Percentiles rank a stretch among this genome's conserved stretches.
These are phyloP conservation scores for Neurospora tetrasperma DNA, from an alignment of 495 filamentous ascomycete genomes.

Conservation along the genomic window DNA sequence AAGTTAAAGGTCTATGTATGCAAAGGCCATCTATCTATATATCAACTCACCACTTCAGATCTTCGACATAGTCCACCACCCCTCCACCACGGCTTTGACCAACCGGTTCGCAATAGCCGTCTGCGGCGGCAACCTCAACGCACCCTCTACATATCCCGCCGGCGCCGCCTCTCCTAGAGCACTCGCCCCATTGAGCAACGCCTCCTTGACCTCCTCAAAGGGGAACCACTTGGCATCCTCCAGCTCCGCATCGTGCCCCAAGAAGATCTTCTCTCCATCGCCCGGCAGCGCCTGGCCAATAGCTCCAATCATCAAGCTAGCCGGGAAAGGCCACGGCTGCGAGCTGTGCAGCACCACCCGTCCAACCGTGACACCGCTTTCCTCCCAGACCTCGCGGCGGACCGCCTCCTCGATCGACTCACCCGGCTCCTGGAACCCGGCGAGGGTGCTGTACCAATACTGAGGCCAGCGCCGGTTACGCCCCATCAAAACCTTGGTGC, in stretches of 20 bases:
- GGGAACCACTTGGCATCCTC: slow-evolving; percentile 81
- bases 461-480: slow-evolving; percentile 74
- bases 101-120: slow-evolving; percentile 77
- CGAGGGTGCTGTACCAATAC: slow-evolving; percentile 80
- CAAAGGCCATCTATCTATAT: neutral
- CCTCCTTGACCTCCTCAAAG: slow-evolving; percentile 58
- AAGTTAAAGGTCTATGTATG: neutral
- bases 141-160: slow-evolving; percentile 61
- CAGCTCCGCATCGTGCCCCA: slow-evolving; percentile 84
- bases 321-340: slow-evolving; percentile 61
- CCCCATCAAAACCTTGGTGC: slow-evolving; percentile 69
- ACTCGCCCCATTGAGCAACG: slow-evolving; percentile 48
- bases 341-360: slow-evolving; percentile 86
- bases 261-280: slow-evolving; percentile 67
- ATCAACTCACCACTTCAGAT: slow-evolving; percentile 18
- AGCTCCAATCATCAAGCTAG: slow-evolving; percentile 90
- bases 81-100: slow-evolving; percentile 37
- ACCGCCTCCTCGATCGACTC: slow-evolving; percentile 95
- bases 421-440: slow-evolving; percentile 90
- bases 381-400: slow-evolving; percentile 91
- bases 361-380: slow-evolving; percentile 74
- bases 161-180: slow-evolving; percentile 52
- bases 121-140: slow-evolving; percentile 57
- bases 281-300: slow-evolving; percentile 72
- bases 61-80: slow-evolving; percentile 29